phyloP scores from a whole-genome alignment of 192 early-diverging fungal genomes.

The Linnemannia hyalina region DNA sequence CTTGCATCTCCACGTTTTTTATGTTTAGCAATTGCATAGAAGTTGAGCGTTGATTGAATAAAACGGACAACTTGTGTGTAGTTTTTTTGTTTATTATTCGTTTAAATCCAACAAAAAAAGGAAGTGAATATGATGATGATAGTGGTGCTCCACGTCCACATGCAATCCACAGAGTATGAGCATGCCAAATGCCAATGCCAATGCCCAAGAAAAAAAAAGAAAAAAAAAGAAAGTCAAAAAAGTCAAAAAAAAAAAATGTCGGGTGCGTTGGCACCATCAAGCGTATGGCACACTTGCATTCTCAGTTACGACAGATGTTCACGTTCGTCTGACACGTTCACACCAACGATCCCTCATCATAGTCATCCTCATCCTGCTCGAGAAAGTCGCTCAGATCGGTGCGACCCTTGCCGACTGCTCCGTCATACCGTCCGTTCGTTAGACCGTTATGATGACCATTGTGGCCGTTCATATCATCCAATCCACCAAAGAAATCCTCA shows the following conservation, averaged over 20 bases:
- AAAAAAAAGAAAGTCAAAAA: slow-evolving; percentile 12
- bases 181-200: neutral
- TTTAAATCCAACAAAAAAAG: slow-evolving; percentile 2
- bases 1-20: neutral
- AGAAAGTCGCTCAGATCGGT: slow-evolving; percentile 10
- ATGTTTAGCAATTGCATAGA: too few species aligned
- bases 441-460: slow-evolving; percentile 4
- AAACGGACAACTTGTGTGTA: neutral
- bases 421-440: neutral
- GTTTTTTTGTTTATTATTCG: slow-evolving; percentile 5
- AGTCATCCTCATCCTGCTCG: slow-evolving; percentile 23
- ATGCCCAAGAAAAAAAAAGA: slow-evolving; percentile 15
- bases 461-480: neutral
- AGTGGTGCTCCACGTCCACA: neutral
- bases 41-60: neutral
- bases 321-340: neutral
- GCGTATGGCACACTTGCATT: neutral
- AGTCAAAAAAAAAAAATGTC: neutral
- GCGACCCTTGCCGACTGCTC: neutral
- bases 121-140: neutral
- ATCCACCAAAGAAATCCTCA: slow-evolving; percentile 6
- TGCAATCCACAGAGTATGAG: neutral
- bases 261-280: neutral
- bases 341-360: slow-evolving; percentile 36
- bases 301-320: neutral